Percentiles rank a stretch among this genome's conserved stretches.
phyloP scores from a whole-genome alignment of 2,329 filamentous ascomycete species.

The Pestalotiopsis sp. region DNA sequence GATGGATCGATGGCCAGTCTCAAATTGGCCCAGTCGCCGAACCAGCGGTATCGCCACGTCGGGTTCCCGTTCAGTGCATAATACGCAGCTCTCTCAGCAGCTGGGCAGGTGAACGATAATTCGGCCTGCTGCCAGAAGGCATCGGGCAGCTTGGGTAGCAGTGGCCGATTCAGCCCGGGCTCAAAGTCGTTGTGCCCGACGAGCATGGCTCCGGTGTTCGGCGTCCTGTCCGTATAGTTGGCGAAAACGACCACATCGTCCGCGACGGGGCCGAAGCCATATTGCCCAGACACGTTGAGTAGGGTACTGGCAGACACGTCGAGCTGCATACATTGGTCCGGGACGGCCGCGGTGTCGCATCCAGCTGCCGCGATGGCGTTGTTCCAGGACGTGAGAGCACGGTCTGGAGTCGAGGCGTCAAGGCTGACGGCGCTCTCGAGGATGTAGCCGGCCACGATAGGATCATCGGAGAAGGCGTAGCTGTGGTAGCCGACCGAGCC shows the following conservation, averaged over 20 bases:
- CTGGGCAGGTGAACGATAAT: conserved; percentile 7
- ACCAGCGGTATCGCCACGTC: conserved; percentile 13
- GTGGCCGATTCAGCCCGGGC: background rate
- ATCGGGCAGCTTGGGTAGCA: background rate
- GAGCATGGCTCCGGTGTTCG: background rate
- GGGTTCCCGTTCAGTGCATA: conserved; percentile 6
- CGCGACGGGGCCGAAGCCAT: background rate
- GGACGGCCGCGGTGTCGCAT: background rate
- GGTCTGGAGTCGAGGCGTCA: background rate
- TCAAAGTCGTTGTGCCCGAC: conserved; percentile 9
- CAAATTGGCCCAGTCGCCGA: conserved; percentile 6
- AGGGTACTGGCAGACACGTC: background rate
- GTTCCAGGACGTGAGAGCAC: background rate
- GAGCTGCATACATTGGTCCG: background rate
- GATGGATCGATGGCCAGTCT: conserved; percentile 1
- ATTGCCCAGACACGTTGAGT: background rate
- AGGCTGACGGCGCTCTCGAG: conserved; percentile 3
- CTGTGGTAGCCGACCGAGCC: conserved; percentile 5
- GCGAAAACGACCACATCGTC: conserved; percentile 3
- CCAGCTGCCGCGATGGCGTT: background rate
- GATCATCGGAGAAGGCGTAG: conserved; percentile 4
- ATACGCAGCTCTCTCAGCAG: background rate
- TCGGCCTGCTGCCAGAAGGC: conserved; percentile 6
- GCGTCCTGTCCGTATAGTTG: background rate
- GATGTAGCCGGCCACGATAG: conserved; percentile 5